Evolutionary conservation across 345 rosid genomes (phyloP).

Genomic region (Hibiscus tridactylites): DNA sequence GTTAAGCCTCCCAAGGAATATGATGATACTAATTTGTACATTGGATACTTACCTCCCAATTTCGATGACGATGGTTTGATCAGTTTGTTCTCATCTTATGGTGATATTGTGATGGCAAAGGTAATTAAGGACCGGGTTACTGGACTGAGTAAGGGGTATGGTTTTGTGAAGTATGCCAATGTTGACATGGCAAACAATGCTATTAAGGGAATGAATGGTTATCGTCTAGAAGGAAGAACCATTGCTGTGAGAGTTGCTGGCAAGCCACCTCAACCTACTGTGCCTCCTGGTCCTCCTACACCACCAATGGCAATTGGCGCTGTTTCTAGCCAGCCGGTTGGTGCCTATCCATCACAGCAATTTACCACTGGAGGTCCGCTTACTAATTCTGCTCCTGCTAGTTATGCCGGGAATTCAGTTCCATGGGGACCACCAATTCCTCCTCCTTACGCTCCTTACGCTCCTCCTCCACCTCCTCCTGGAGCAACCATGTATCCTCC

Average conservation of each 20-base stretch:
- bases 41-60: constrained; percentile 90
- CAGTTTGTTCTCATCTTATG: constrained; percentile 69
- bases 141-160: constrained; percentile 86
- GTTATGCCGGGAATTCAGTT: constrained; percentile 51
- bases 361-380: constrained; percentile 66
- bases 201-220: constrained; percentile 77
- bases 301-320: constrained; percentile 54
- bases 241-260: constrained; percentile 97
- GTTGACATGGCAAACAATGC: constrained; percentile 86
- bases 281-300: constrained; percentile 67
- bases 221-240: constrained; percentile 71
- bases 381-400: constrained; percentile 41
- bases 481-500: constrained; percentile 63
- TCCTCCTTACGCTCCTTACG: constrained; percentile 60
- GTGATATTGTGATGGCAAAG: constrained; percentile 96
- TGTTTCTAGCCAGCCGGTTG: constrained; percentile 49
- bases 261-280: constrained; percentile 76
- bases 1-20: constrained; percentile 62
- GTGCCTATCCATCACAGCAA: constrained; percentile 76
- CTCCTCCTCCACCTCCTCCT: constrained; percentile 73
- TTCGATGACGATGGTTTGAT: constrained; percentile 93
- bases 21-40: constrained; percentile 85
- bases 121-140: constrained; percentile 81
- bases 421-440: constrained; percentile 92
- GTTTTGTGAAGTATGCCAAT: constrained; percentile 84